phyloP scores from a whole-genome alignment of 352 stramenopile genomes.

The Thraustotheca clavata region DNA sequence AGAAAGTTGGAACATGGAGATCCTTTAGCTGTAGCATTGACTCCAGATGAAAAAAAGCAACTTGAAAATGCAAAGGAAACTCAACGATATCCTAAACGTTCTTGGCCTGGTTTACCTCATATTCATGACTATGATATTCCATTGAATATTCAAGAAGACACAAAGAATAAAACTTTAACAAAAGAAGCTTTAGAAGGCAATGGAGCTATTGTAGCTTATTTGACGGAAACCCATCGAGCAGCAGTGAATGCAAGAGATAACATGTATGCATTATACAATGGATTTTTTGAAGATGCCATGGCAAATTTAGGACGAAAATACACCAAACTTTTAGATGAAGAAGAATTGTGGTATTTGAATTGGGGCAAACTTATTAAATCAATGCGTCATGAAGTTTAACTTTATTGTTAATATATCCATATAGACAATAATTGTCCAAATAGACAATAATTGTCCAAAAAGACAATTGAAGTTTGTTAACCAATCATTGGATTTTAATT shows the following conservation, averaged over 20 bases:
- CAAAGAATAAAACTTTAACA: neutral
- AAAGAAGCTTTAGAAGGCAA: constrained; percentile 24
- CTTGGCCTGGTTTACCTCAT: constrained; percentile 35
- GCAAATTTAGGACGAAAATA: neutral
- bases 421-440: too few species aligned
- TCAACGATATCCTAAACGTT: constrained; percentile 40
- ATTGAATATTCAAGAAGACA: neutral
- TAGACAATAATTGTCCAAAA: too few species aligned
- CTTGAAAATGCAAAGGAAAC: constrained; percentile 36
- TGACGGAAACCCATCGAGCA: constrained; percentile 51
- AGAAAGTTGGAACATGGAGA: constrained; percentile 49
- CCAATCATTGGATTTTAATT: neutral
- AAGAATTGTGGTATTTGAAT: constrained; percentile 18
- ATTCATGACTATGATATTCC: neutral
- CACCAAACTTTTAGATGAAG: constrained; percentile 2
- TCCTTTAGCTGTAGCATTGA: constrained; percentile 38
- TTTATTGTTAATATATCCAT: too few species aligned
- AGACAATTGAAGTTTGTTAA: neutral
- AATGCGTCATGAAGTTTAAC: constrained; percentile 6
- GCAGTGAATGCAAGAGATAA: constrained; percentile 39
- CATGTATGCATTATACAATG: constrained; percentile 31
- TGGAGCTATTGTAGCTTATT: constrained; percentile 33
- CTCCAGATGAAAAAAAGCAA: constrained; percentile 37
- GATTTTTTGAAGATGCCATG: constrained; percentile 24
- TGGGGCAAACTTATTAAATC: constrained; percentile 12